A percentile compares a stretch with the other conserved stretches of the same genome.
Evolutionary conservation across 2,329 filamentous ascomycete species (phyloP).

Genomic region (Ophioceras dolichostomum): DNA sequence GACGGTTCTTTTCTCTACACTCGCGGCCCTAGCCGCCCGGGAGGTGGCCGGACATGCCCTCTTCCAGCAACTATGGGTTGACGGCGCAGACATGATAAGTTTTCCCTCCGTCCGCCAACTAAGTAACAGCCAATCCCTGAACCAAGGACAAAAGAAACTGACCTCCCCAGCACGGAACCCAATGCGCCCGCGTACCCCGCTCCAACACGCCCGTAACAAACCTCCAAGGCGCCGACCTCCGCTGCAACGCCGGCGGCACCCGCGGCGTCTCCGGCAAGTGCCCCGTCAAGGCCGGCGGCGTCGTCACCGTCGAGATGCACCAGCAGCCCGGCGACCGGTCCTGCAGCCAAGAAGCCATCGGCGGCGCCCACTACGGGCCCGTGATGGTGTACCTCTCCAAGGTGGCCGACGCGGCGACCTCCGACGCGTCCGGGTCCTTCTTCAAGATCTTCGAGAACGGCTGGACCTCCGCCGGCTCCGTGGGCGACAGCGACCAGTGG

Average conservation of each 20-base stretch:
- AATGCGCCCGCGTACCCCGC: conserved; percentile 33
- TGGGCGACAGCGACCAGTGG: conserved; percentile 31
- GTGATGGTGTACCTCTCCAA: conserved; percentile 35
- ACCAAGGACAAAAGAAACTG: conserved; percentile 1
- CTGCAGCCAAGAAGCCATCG: conserved; percentile 35
- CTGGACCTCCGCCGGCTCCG: conserved; percentile 22
- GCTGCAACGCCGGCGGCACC: conserved; percentile 29
- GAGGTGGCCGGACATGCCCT: conserved; percentile 33
- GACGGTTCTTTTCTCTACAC: conserved; percentile 15
- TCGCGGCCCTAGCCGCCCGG: conserved; percentile 21
- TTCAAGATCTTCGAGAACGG: conserved; percentile 39
- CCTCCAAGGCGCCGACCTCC: conserved; percentile 26
- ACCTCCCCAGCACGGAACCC: conserved; percentile 18
- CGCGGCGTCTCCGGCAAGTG: conserved; percentile 26
- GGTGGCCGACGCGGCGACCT: conserved; percentile 30
- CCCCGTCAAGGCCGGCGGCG: conserved; percentile 30
- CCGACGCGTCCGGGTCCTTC: conserved; percentile 29
- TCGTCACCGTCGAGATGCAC: conserved; percentile 46
- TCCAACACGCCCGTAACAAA: conserved; percentile 39
- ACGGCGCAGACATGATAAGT: conserved; percentile 25
- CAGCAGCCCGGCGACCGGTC: conserved; percentile 27
- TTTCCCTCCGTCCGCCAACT: not conserved
- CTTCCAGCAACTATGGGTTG: conserved; percentile 38
- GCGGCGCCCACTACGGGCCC: conserved; percentile 38
- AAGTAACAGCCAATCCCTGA: not conserved